phyloP scores from a whole-genome alignment of 83 land plant species.

The Thuja plicata region DNA sequence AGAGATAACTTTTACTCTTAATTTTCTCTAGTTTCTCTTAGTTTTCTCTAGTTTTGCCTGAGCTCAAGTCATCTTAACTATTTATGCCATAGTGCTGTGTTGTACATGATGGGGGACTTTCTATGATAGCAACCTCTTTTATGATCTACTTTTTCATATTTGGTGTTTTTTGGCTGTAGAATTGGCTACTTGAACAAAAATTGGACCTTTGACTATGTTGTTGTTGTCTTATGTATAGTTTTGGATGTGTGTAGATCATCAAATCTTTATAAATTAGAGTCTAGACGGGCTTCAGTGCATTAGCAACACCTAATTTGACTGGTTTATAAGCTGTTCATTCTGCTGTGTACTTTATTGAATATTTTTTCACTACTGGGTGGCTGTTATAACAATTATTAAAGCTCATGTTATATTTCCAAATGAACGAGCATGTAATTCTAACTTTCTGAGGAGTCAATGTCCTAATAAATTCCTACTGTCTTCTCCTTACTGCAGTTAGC shows the following conservation, averaged over 20 bases:
- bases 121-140: background rate
- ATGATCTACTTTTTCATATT: background rate
- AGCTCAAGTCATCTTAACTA: background rate
- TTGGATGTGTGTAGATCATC: background rate
- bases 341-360: background rate
- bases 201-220: background rate
- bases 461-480: background rate
- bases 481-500: conserved; percentile 47
- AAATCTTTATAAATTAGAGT: background rate
- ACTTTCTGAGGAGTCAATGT: background rate
- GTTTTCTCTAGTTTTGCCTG: background rate
- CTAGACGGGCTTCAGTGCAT: background rate
- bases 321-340: background rate
- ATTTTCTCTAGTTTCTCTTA: background rate
- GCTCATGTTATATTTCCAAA: background rate
- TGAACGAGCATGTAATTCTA: background rate
- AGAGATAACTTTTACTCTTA: background rate
- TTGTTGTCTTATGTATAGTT: background rate
- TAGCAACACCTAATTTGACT: background rate
- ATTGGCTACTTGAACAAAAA: background rate
- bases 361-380: background rate
- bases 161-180: background rate
- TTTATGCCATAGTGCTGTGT: background rate
- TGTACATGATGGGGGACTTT: background rate
- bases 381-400: background rate